These are phyloP conservation scores for Draba incana DNA, from an alignment of 345 rosid genomes.

Conservation along the genomic window DNA sequence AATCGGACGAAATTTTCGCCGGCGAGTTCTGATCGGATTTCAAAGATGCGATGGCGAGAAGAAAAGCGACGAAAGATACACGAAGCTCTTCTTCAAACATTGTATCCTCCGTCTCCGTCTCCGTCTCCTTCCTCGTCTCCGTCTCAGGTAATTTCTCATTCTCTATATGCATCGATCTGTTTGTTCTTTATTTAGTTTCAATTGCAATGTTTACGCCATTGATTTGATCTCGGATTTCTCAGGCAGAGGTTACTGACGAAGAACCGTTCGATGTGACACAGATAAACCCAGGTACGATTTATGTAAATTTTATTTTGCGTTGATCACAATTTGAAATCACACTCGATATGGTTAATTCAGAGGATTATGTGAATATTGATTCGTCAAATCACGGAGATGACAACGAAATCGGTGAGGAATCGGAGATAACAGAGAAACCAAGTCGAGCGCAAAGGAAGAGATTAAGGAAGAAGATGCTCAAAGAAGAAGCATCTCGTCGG, in stretches of 20 bases:
- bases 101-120: constrained; percentile 59
- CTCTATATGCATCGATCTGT: background rate
- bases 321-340: background rate
- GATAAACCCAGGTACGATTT: constrained; percentile 52
- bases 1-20: constrained; percentile 5
- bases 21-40: background rate
- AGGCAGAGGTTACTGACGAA: constrained; percentile 34
- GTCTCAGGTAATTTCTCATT: background rate
- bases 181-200: background rate
- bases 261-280: constrained; percentile 44
- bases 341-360: constrained; percentile 38
- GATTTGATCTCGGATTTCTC: background rate
- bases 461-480: constrained; percentile 67
- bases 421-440: constrained; percentile 41
- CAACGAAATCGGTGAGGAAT: constrained; percentile 5
- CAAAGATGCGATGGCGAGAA: constrained; percentile 52
- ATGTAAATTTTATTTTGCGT: background rate
- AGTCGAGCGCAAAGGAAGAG: constrained; percentile 82
- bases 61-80: constrained; percentile 66
- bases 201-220: background rate
- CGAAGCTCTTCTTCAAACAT: constrained; percentile 63
- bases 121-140: constrained; percentile 28
- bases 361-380: constrained; percentile 42
- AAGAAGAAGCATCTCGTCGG: constrained; percentile 58
- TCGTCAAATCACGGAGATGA: constrained; percentile 35